Conservation (phyloP, 768 basidiomycete genomes). For the Mycena albidolilacea region DNA sequence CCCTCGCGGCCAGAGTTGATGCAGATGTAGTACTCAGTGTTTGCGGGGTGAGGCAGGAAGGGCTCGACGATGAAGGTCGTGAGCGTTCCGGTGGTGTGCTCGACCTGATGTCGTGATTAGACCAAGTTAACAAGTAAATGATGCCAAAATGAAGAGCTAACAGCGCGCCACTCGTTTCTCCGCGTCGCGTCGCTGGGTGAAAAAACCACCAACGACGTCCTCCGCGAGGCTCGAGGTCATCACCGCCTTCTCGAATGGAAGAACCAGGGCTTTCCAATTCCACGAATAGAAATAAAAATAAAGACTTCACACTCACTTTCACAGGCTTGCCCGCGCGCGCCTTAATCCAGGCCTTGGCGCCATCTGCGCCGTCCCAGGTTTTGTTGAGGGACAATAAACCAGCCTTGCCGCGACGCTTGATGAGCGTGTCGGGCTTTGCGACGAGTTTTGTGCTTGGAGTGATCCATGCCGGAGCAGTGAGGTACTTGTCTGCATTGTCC, state of each 20-base stretch:
- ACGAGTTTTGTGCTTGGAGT: conserved; percentile 73
- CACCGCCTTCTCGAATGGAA: no score
- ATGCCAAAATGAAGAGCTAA: no score
- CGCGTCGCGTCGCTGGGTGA: neutral
- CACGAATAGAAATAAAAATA: conserved; percentile 28
- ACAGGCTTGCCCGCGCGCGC: conserved; percentile 94
- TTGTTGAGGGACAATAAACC: conserved; percentile 97
- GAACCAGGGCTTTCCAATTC: neutral
- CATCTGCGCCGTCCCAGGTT: conserved; percentile 87
- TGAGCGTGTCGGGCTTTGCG: conserved; percentile 97
- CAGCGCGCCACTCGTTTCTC: neutral
- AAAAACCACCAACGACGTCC: neutral
- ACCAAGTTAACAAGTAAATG: no score
- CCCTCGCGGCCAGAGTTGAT: conserved; percentile 96
- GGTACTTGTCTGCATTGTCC: conserved; percentile 32
- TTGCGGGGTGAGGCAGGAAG: conserved; percentile 95
- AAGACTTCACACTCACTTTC: conserved; percentile 67
- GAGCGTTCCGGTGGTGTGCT: conserved; percentile 93
- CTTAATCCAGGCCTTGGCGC: conserved; percentile 89
- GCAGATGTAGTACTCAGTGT: conserved; percentile 98
- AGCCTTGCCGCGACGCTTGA: conserved; percentile 99
- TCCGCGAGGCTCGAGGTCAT: no score
- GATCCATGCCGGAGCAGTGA: conserved; percentile 36
- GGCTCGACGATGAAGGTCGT: conserved; percentile 99
- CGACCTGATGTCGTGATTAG: conserved; percentile 69